Evolutionary conservation across 306 rosid species (phyloP), one percentile per base, ranked within the genome.

Genomic region (Senna siamea): DNA sequence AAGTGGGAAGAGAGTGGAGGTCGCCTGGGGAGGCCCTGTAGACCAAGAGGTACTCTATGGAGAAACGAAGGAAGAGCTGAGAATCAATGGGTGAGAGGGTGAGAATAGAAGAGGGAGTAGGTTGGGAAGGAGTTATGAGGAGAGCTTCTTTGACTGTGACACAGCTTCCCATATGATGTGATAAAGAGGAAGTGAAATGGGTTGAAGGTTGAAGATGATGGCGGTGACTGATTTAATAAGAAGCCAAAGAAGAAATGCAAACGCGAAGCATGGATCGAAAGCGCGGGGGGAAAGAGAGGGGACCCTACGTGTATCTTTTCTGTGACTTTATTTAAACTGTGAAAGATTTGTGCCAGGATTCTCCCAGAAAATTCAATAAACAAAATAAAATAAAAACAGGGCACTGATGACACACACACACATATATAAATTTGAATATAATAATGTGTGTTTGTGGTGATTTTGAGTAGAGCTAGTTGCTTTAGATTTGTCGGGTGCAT

Each of bases 1-100:
- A 4, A 17, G 81, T 50, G 1, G 85, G 12, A 2, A 0, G 30
- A 3, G 30, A 3, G 0, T 13, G 83, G 79, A 87, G 83, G 0
- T 53, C 23, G 37, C 43, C 72, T 26, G 7, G 85, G 80, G 5
- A 10, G 18, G 89, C 79, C 17, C 22, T 57, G 84, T 83, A 93
- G 9, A 91, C n/a, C 0, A 91, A 13, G 53, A 93, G 93, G 65
- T 93, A 93, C 65, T 93, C 98, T 0, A 91, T 83, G 8, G 91
- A 86, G 89, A 93, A 93, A 19, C 98, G 97, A 19, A 93, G 90
- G 72, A 93, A 93, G 76, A 85, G 96, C 48, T 93, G 98, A 0
- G 97, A 93, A 46, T 93, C 98, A 5, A 93, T n/a, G 17, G 97
- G 72, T 0, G 98, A 93, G 60, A 93, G 98, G 1, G 71, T 8